These are phyloP conservation scores for Colletotrichum sp. DNA, from an alignment of 2,329 filamentous ascomycete genomes.

Conservation along the genomic window DNA sequence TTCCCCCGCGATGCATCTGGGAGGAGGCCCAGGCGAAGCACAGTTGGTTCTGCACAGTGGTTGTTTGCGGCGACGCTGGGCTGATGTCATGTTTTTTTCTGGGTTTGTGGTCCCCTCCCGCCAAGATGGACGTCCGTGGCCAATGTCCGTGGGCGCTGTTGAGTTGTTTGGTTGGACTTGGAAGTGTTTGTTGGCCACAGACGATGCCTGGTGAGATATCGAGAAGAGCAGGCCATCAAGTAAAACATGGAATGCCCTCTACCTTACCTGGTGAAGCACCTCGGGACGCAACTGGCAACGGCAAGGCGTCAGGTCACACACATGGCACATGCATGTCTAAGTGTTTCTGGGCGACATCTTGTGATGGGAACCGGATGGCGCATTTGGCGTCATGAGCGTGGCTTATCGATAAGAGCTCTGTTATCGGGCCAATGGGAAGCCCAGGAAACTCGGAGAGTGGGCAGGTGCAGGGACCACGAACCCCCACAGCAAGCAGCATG, in stretches of 20 bases:
- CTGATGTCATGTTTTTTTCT: slow-evolving; percentile 10
- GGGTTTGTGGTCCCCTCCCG: not conserved
- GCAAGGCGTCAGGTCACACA: slow-evolving; percentile 6
- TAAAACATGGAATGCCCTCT: not conserved
- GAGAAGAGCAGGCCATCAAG: not conserved
- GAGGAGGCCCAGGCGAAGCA: not conserved
- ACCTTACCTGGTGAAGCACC: not conserved
- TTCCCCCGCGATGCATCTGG: slow-evolving; percentile 1
- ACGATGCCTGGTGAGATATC: not conserved
- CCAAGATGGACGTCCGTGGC: not conserved
- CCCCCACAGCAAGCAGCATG: not conserved
- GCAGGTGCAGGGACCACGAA: not conserved
- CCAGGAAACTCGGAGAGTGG: not conserved
- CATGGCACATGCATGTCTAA: slow-evolving; percentile 7
- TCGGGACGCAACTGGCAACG: not conserved
- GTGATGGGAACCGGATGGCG: slow-evolving; percentile 16
- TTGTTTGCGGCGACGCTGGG: slow-evolving; percentile 3
- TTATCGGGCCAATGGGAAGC: not conserved
- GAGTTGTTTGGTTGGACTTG: not conserved
- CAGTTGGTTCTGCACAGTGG: not conserved
- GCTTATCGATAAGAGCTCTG: slow-evolving; percentile 11
- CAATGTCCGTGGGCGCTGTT: not conserved
- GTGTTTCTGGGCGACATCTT: slow-evolving; percentile 3
- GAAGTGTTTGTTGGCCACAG: not conserved
- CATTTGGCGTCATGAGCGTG: slow-evolving; percentile 15